Evolutionary conservation across 2,329 filamentous ascomycete species (phyloP), one percentile per base, ranked within the genome.

Genomic region (Corniculantispora saksenae): DNA sequence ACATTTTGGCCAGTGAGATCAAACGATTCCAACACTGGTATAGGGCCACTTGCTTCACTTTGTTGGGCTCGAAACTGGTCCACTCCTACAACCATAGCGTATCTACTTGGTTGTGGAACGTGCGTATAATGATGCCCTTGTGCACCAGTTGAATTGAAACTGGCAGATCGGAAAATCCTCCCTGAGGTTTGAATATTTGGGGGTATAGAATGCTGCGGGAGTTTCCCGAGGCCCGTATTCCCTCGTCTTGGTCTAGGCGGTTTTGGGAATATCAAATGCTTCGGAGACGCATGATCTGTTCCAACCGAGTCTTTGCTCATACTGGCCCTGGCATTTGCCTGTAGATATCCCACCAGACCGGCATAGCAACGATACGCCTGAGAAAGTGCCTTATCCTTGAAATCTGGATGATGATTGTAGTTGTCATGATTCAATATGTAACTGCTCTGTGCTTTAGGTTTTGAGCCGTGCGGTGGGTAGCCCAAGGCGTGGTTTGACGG

Each of bases 291-390:
- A 59, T 77, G 77, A 10, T 78, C 72, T 7, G 75, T 74, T 48
- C 78, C 75, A 27, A 75, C 74, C 23, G 73, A 72, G 67, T 64
- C 61, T 48, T 79, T 80, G 21, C 74, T 73, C 21, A 79, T 74
- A 12, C 78, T 77, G 2, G 79, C 75, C 70, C 82, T 88, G 65
- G 86, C 88, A 23, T 80, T 81, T 61, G 86, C 83, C 67, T 91
- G 87, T 8, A 91, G 80, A 68, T 86, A 87, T 12, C 86, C 79
- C 3, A 94, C 78, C 9, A 94, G 82, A 68, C 92, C 89, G 56
- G 91, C 81, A 75, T 94, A 94, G 38, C 89, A 85, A 69, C 83
- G 83, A 73, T 93, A 89, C n/a, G 91, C 91, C 78, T 88, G 89
- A 17, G 84, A 81, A 27, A 93, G 78, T 2, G 86, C 86, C 68